Evolutionary conservation across 2,329 filamentous ascomycete genomes (phyloP), one percentile per base, ranked within the genome.

Genomic region (Paraconiothyrium sp.): DNA sequence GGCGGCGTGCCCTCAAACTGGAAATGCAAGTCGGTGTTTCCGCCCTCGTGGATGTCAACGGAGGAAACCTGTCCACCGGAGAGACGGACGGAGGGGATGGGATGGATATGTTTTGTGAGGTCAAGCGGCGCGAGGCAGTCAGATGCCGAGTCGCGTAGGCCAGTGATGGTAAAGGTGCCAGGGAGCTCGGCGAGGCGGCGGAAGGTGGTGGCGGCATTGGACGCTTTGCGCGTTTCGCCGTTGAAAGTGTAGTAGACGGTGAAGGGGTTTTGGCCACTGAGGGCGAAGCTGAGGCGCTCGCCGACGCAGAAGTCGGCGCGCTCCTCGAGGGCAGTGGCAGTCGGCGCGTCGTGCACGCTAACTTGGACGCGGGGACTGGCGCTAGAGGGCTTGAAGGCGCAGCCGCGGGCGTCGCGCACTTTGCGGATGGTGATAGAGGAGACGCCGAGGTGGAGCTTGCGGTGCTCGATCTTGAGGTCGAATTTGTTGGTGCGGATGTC

Each of bases 41-140:
- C 93, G 69, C 95, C 95, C 82, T 99, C 94, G 77, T 98, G 96
- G 65, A 99, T 99, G 75, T 98, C 95, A 39, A 96, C 90, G 67
- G 91, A 89, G 7, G 89, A 88, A 61, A 92, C 89, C 64, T 87
- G 87, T 34, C 96, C 96, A 72, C 92, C 92, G 73, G 91, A 94
- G 68, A 99, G 92, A 68, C 90, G 90, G 50, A 97, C 96, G 61
- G 91, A 94, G 3, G 95, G 95, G 81, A 98, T 90, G 55, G 93
- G 90, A 76, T 98, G 95, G 70, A 99, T 97, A 7, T 86, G 85
- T 79, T 97, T 97, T 56, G 86, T 87, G 54, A 97, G 87, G 63
- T 92, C 86, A 59, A 93, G 91, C 8, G 88, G 85, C 0, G 94
- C 92, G 59, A 91, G 91, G 77, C 96, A 99, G 71, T 94, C 90